Conservation (phyloP, 495 filamentous ascomycete genomes). For the Penicillium canariense region DNA sequence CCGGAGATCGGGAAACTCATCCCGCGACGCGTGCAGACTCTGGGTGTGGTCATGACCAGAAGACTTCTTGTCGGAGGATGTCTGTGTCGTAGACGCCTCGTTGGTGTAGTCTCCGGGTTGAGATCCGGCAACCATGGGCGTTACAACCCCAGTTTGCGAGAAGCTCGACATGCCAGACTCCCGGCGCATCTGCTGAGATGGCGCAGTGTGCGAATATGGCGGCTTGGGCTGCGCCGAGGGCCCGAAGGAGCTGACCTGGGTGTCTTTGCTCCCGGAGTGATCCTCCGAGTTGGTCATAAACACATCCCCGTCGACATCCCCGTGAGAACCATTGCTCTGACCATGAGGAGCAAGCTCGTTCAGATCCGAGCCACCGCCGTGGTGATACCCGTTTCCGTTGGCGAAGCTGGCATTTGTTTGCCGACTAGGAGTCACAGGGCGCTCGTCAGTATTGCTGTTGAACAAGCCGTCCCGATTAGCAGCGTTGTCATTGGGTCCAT, state of each 20-base stretch:
- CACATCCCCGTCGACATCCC: constrained; percentile 60
- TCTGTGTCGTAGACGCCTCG: constrained; percentile 78
- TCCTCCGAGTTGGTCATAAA: constrained; percentile 51
- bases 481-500: constrained; percentile 43
- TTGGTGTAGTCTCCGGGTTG: constrained; percentile 75
- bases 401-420: constrained; percentile 49
- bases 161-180: constrained; percentile 48
- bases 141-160: constrained; percentile 71
- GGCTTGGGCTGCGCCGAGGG: constrained; percentile 52
- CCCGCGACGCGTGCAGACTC: constrained; percentile 33
- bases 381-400: constrained; percentile 42
- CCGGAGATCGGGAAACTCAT: constrained; percentile 24
- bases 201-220: constrained; percentile 48
- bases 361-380: constrained; percentile 47
- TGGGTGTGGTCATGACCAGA: constrained; percentile 58
- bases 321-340: constrained; percentile 65
- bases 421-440: constrained; percentile 52
- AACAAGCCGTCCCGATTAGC: constrained; percentile 60
- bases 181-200: constrained; percentile 50
- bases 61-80: constrained; percentile 76
- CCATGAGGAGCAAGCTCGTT: constrained; percentile 40
- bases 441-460: constrained; percentile 30
- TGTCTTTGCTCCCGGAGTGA: constrained; percentile 38
- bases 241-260: constrained; percentile 50
- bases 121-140: constrained; percentile 71